Evolutionary conservation across 1,284 basidiomycete genomes (phyloP).

Genomic region (Malassezia cuniculi): DNA sequence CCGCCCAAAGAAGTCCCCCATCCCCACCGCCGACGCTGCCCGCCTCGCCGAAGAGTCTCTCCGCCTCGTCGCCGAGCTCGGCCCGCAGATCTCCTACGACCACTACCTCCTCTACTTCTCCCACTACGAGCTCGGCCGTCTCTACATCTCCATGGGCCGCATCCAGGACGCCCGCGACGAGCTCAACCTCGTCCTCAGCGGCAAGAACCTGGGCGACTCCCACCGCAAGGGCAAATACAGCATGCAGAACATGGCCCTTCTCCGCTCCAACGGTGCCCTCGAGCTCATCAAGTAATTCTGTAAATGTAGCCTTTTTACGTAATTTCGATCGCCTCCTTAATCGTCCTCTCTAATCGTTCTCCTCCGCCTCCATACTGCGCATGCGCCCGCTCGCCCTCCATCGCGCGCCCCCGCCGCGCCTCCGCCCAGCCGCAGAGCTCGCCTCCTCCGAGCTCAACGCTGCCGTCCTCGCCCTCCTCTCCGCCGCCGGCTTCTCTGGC

Average conservation of each 20-base stretch:
- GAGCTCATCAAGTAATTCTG: slow-evolving; percentile 10
- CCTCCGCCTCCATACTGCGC: too few relatives aligned
- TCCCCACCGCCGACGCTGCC: slow-evolving; percentile 28
- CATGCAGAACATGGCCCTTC: slow-evolving; percentile 42
- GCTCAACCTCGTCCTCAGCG: slow-evolving; percentile 29
- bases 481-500: slow-evolving; percentile 23
- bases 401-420: neutral
- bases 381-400: too few relatives aligned
- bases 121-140: slow-evolving; percentile 41
- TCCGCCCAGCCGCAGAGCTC: slow-evolving; percentile 3
- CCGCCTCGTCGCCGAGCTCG: slow-evolving; percentile 28
- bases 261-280: slow-evolving; percentile 36
- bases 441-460: slow-evolving; percentile 4
- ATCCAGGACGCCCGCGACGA: slow-evolving; percentile 23
- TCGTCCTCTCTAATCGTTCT: too few relatives aligned
- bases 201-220: slow-evolving; percentile 35
- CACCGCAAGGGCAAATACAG: slow-evolving; percentile 41
- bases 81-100: slow-evolving; percentile 25
- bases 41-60: slow-evolving; percentile 31
- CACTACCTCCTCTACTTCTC: slow-evolving; percentile 44
- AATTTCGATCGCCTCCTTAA: too few relatives aligned
- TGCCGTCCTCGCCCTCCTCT: slow-evolving; percentile 16
- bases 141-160: slow-evolving; percentile 23
- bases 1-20: slow-evolving; percentile 18
- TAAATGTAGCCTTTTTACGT: too few relatives aligned